These are phyloP conservation scores for Neocucurbitaria cava DNA, from an alignment of 2,329 filamentous ascomycete genomes.

Conservation along the genomic window DNA sequence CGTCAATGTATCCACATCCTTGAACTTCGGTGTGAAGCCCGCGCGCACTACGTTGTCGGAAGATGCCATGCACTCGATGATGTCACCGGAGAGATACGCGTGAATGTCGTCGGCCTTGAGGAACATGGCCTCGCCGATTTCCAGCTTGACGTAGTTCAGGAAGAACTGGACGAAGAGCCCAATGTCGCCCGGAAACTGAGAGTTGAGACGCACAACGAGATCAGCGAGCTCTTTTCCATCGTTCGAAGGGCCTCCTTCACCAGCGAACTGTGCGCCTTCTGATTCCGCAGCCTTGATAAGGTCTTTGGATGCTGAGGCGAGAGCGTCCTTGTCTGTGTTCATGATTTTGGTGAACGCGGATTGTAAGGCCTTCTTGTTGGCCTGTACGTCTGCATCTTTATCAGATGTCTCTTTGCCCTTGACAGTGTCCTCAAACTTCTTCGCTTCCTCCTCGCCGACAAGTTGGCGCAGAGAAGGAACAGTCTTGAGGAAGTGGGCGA, in stretches of 20 bases:
- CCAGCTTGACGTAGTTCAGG: constrained; percentile 90
- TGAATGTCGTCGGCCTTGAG: constrained; percentile 97
- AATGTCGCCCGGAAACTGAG: constrained; percentile 84
- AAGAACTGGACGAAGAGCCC: constrained; percentile 96
- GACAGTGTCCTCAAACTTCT: constrained; percentile 54
- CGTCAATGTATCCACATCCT: constrained; percentile 88
- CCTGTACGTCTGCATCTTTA: constrained; percentile 53
- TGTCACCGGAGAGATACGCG: constrained; percentile 90
- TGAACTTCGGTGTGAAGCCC: constrained; percentile 98
- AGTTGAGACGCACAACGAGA: constrained; percentile 77
- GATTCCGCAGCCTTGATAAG: constrained; percentile 74
- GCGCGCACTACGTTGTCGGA: constrained; percentile 99
- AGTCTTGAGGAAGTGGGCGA: constrained; percentile 79
- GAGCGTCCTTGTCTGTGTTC: constrained; percentile 72
- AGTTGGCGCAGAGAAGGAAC: constrained; percentile 61
- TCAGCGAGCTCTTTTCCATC: constrained; percentile 74
- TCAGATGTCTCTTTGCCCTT: constrained; percentile 60
- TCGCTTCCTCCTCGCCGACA: constrained; percentile 56
- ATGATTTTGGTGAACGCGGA: constrained; percentile 80
- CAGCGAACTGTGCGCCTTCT: constrained; percentile 76
- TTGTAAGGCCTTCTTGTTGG: constrained; percentile 81
- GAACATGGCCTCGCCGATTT: constrained; percentile 93
- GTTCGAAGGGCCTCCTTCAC: constrained; percentile 71
- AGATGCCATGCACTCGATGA: constrained; percentile 98
- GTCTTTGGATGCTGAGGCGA: constrained; percentile 70